These are phyloP conservation scores for Bacidia gigantensis DNA, from an alignment of 495 filamentous ascomycete species.

Conservation along the genomic window DNA sequence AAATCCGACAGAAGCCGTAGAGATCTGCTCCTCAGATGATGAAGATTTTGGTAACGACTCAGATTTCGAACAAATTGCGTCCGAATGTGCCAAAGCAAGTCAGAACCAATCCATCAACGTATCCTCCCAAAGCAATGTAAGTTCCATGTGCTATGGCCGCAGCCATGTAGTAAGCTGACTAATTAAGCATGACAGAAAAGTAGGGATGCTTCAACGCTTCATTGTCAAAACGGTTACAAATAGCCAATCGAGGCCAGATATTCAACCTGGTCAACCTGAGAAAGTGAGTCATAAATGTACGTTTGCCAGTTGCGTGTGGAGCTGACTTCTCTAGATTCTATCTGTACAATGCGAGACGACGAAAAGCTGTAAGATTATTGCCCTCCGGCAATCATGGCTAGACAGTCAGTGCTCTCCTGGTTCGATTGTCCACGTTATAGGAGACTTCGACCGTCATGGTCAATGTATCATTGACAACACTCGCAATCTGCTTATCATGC, in stretches of 20 bases:
- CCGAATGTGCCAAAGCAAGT: slow-evolving; percentile 34
- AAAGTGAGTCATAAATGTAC: slow-evolving; percentile 43
- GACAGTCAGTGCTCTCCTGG: slow-evolving; percentile 60
- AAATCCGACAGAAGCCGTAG: neutral
- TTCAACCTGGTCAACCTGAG: slow-evolving; percentile 47
- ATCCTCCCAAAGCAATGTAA: slow-evolving; percentile 29
- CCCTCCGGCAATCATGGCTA: slow-evolving; percentile 73
- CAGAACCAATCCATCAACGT: slow-evolving; percentile 7
- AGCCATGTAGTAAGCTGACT: slow-evolving; percentile 7
- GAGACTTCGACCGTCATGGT: slow-evolving; percentile 52
- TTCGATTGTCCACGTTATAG: slow-evolving; percentile 72
- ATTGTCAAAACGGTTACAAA: slow-evolving; percentile 57
- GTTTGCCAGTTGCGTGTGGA: slow-evolving; percentile 15
- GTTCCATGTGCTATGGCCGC: neutral
- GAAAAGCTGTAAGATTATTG: slow-evolving; percentile 48
- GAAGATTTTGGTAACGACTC: slow-evolving; percentile 57
- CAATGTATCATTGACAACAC: slow-evolving; percentile 62
- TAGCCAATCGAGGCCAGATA: slow-evolving; percentile 46
- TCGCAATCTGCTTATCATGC: slow-evolving; percentile 76
- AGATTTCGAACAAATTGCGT: slow-evolving; percentile 46
- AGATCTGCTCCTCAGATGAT: slow-evolving; percentile 28
- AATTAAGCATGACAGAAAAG: slow-evolving; percentile 37
- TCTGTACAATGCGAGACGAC: slow-evolving; percentile 60
- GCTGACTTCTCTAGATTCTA: slow-evolving; percentile 46
- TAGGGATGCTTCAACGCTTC: slow-evolving; percentile 69